Conservation (phyloP, 768 basidiomycete genomes). For the Lactarius hatsudake region DNA sequence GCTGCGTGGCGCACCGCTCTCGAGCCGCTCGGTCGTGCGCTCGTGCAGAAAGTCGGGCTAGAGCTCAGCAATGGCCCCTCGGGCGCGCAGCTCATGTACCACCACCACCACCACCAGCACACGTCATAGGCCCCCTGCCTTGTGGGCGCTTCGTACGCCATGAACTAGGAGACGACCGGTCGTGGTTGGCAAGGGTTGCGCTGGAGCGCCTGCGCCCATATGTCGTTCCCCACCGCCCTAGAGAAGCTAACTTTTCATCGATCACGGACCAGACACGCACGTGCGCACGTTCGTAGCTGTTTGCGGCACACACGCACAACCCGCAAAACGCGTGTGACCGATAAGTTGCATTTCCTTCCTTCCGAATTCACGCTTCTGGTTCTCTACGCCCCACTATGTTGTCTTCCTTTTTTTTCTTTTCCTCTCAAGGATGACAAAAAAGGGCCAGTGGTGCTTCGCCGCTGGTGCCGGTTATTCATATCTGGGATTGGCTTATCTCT, state of each 20-base stretch:
- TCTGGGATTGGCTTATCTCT: not conserved
- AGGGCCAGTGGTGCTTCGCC: not conserved
- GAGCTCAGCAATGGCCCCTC: constrained; percentile 72
- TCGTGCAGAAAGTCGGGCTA: constrained; percentile 70
- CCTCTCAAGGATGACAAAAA: constrained; percentile 5
- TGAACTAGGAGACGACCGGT: not conserved
- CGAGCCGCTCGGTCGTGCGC: constrained; percentile 60
- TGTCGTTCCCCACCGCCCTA: not conserved
- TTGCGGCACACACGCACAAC: not conserved
- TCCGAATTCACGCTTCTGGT: not conserved
- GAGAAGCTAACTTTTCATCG: not conserved
- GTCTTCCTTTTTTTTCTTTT: not conserved
- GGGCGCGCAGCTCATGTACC: constrained; percentile 17
- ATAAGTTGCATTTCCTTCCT: too few species aligned
- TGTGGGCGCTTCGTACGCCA: not conserved
- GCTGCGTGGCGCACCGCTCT: constrained; percentile 63
- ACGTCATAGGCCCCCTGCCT: not conserved
- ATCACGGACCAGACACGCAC: not conserved
- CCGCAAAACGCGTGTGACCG: not conserved
- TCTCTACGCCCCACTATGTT: not conserved
- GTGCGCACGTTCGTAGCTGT: not conserved
- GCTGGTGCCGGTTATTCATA: not conserved
- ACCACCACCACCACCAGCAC: not conserved
- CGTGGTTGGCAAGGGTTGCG: not conserved
- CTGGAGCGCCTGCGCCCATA: not conserved